phyloP scores from a whole-genome alignment of 177 flowering plant species.

The Vitis hybrid region DNA sequence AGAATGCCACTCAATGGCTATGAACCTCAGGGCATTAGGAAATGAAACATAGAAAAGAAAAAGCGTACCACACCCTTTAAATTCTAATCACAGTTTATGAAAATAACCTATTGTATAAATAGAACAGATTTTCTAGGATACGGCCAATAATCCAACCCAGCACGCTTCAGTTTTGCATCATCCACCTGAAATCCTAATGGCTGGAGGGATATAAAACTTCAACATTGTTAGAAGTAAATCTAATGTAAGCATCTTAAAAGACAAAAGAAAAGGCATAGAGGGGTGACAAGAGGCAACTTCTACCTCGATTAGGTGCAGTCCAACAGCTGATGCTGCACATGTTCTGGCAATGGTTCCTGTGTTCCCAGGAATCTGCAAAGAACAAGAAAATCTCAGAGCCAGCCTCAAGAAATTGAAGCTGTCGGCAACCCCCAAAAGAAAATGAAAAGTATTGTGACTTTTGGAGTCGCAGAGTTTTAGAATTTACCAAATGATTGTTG shows the following conservation, averaged over 20 bases:
- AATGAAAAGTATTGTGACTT: background rate
- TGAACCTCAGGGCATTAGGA: background rate
- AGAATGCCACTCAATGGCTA: background rate
- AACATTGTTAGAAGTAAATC: too few species aligned
- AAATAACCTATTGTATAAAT: background rate
- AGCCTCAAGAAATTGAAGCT: slow-evolving; percentile 23
- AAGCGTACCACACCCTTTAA: background rate
- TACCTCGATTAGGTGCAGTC: slow-evolving; percentile 87
- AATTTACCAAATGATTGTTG: background rate
- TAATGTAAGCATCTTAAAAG: background rate
- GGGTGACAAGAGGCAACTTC: slow-evolving; percentile 1
- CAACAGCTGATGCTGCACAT: slow-evolving; percentile 95
- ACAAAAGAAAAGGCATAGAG: background rate
- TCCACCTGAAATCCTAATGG: slow-evolving; percentile 90
- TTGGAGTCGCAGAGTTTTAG: background rate
- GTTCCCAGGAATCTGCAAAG: slow-evolving; percentile 96
- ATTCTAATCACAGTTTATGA: background rate
- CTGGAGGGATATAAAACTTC: slow-evolving; percentile 35
- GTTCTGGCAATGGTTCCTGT: slow-evolving; percentile 95
- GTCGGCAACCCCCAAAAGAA: slow-evolving; percentile 29
- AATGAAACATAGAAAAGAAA: background rate
- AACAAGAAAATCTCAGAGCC: slow-evolving; percentile 42
- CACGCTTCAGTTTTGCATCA: slow-evolving; percentile 88
- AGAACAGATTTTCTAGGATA: slow-evolving; percentile 42
- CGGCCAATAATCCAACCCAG: slow-evolving; percentile 99